phyloP scores from a whole-genome alignment of 1,139 yeast genomes.

The Geotrichum histeridarum region DNA sequence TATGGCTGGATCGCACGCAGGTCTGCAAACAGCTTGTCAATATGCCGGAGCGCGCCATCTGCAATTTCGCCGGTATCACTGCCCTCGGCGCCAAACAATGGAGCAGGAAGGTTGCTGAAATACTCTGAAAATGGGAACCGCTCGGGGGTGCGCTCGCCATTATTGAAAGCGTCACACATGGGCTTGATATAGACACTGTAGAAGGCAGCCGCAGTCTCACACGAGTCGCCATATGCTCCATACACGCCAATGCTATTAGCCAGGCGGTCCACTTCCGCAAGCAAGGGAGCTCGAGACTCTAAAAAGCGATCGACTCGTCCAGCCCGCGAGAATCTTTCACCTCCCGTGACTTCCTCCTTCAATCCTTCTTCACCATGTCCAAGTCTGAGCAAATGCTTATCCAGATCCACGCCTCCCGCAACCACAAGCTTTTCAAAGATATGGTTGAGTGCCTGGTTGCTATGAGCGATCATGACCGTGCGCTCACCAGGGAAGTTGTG shows the following conservation, averaged over 20 bases:
- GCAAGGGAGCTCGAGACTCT: slow-evolving; percentile 24
- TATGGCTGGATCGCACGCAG: slow-evolving; percentile 38
- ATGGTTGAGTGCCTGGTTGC: slow-evolving; percentile 25
- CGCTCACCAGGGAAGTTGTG: slow-evolving; percentile 36
- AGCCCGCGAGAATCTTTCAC: slow-evolving; percentile 20
- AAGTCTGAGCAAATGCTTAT: slow-evolving; percentile 29
- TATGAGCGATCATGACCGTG: slow-evolving; percentile 39
- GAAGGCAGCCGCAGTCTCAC: slow-evolving; percentile 43
- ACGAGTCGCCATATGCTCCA: slow-evolving; percentile 44
- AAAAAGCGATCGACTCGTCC: slow-evolving; percentile 28
- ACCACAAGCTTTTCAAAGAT: slow-evolving; percentile 26
- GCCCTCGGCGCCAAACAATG: neutral
- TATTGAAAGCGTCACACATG: slow-evolving; percentile 35
- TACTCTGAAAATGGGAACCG: slow-evolving; percentile 36
- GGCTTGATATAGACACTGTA: slow-evolving; percentile 36
- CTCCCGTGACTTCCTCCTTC: slow-evolving; percentile 15
- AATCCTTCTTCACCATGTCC: slow-evolving; percentile 26
- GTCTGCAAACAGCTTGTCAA: slow-evolving; percentile 31
- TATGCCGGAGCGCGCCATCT: slow-evolving; percentile 10
- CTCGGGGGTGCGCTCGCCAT: slow-evolving; percentile 1
- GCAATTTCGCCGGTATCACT: slow-evolving; percentile 9
- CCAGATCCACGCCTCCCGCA: slow-evolving; percentile 24
- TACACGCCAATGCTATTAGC: slow-evolving; percentile 38
- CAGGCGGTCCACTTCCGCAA: slow-evolving; percentile 36
- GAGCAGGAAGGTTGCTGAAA: slow-evolving; percentile 10